phyloP scores from a whole-genome alignment of 2,329 filamentous ascomycete genomes.

The Reticulascus tulasneorum region DNA sequence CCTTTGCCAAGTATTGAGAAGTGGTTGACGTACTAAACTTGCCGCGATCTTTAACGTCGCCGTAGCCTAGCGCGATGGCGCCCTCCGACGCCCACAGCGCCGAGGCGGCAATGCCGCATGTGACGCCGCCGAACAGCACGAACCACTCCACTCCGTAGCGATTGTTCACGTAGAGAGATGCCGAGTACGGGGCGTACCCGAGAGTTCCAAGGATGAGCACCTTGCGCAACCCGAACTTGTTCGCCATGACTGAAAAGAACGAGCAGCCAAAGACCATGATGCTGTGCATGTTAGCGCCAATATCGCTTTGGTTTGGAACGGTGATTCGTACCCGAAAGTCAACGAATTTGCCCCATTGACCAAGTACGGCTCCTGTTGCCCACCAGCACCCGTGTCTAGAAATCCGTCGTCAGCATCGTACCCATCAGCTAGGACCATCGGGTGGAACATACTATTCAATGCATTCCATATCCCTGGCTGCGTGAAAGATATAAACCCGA shows the following conservation, averaged over 20 bases:
- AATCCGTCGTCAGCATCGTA: not conserved
- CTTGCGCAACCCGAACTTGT: slow-evolving; percentile 29
- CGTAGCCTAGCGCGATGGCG: slow-evolving; percentile 25
- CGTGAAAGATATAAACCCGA: slow-evolving; percentile 39
- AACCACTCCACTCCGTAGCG: slow-evolving; percentile 39
- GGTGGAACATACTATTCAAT: slow-evolving; percentile 28
- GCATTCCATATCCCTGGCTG: slow-evolving; percentile 46
- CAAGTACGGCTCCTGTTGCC: slow-evolving; percentile 59
- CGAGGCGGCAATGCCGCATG: slow-evolving; percentile 34
- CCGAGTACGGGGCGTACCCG: slow-evolving; percentile 39
- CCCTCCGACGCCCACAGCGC: slow-evolving; percentile 28
- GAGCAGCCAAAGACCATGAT: slow-evolving; percentile 43
- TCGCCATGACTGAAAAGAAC: slow-evolving; percentile 33
- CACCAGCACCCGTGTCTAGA: slow-evolving; percentile 54
- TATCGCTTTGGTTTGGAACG: too few species aligned
- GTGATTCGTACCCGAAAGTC: too few species aligned
- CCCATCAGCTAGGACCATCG: not conserved
- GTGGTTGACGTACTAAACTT: slow-evolving; percentile 25
- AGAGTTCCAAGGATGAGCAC: slow-evolving; percentile 38
- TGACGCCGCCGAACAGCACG: slow-evolving; percentile 36
- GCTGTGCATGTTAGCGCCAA: too few species aligned
- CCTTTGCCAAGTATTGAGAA: fast-evolving
- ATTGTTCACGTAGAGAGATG: slow-evolving; percentile 39
- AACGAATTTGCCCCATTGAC: slow-evolving; percentile 68
- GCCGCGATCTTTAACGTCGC: slow-evolving; percentile 40